Evolutionary conservation across 805 yeast species (phyloP), one percentile per base, ranked within the genome.

Genomic region (Crinitomyces ghanaensis): DNA sequence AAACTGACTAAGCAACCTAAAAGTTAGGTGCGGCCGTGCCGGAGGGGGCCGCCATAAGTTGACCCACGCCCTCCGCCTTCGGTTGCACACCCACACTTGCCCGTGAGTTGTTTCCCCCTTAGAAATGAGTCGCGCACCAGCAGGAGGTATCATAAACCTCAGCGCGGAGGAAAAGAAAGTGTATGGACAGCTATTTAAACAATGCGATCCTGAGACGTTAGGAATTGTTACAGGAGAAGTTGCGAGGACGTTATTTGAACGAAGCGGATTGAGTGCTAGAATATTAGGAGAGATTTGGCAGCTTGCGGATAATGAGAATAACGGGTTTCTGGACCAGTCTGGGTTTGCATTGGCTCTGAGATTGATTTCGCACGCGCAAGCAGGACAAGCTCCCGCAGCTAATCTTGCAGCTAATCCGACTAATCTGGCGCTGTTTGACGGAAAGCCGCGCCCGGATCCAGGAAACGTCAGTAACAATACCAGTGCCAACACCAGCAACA

Each of bases 211-310:
- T 3, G 91, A 81, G 46, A 66, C 68, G 28, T 59, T 78, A 28
- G 95, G 95, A 4, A 66, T 78, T 19, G 79, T 88, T 37, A 80
- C 95, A 3, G 98, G 98, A 22, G 86, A 79, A 24, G 74, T 77
- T 25, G 82, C 94, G 8, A 72, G 91, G 44, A 67, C 83, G 8
- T 65, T 93, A 5, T 74, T 91, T 42, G 94, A 85, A 47, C 80
- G 79, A 38, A 76, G 93, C 3, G 93, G 93, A 1, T 65, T 91
- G 30, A 75, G 91, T 4, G 77, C 93, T 3, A 64, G 75, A 12
- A 60, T 70, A 19, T 64, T 91, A 22, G 94, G 95, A 6, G 91
- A 85, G 56, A 77, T 91, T 42, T 91, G 98, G 98, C 86, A 81
- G 54, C 54, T 80, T 22, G 85, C 95, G n/a, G 99, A 91, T 58